Base-by-base conservation (phyloP, 805 yeast genomes). In the Saccharomycopsis olivae region DNA sequence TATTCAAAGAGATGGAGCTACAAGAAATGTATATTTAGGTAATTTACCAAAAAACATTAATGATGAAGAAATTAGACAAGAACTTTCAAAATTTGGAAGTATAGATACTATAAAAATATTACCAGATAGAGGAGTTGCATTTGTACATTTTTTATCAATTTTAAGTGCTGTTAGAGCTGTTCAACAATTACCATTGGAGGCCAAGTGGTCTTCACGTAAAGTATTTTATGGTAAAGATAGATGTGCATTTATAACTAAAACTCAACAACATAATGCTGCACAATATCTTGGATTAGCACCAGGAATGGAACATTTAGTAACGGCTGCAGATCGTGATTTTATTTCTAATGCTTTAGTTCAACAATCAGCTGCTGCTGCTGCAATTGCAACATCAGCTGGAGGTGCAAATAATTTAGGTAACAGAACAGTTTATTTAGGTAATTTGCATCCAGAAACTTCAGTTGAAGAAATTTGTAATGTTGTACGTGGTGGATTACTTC, bases 281-380 rank as follows among this genome's bases (percentile, higher is more conserved):
- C 95, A 88, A 57, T 89, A 86, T 56, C 63, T 89, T 40, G 96
- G 96, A 1, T 67, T 87, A 46, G 85, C 92, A 33, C 94, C 95
- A 15, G 92, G 94, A 21, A 73, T 79, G 70, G 94, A 83, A 53
- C 84, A 81, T 53, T 64, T 82, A 41, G 75, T 81, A 20, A 79
- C 85, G 43, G 77, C 76, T 41, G 80, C 83, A 6, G 76, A 72
- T 49, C 55, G 73, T 29, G 74, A 68, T 37, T 58, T 71, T 44
- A 65, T 71, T 33, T 78, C 88, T 1, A 72, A 76, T 31, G 84
- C 89, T 5, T 67, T 88, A 41, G 83, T 89, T 29, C 94, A 86
- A 59, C 96, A 92, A 61, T 78, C 94, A 13, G 94, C 94, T 29
- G 96, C 96, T 1, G 96, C 97, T 5, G 95, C 95, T n/a, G 89